Base-by-base conservation (phyloP, 2,329 filamentous ascomycete species). In the Fusarium heterosporum region DNA sequence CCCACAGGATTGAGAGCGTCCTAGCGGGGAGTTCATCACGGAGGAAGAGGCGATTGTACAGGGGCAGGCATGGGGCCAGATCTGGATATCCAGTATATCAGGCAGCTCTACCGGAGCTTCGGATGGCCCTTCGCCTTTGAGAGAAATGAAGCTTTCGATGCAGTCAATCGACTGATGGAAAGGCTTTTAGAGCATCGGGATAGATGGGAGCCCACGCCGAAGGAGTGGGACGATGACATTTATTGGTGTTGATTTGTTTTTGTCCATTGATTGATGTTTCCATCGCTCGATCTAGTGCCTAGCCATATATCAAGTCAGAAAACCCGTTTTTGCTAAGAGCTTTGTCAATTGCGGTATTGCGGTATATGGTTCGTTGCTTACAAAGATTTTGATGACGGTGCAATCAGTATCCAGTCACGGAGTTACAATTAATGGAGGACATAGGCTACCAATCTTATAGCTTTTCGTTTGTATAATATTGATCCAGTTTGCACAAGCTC, bases 31-130 rank as follows among this genome's bases (percentile, higher is more conserved):
- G 2, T 16, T 30, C 2, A 26, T 55, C 11, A 55, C 36, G 1
- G 55, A 58, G 16, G 36, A 59, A 19, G 16, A 43, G 6, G 9
- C 42, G 13, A 16, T 38, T 42, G 41, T 42, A 14, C 17, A 55
- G 16, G 6, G 30, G 8, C 22, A 29, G 8, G 1, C 6, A 5
- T 48, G 42, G 55, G 42, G 14, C 4, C 50, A 4, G 4, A 17
- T 3, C 14, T 51, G 14, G 51, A 30, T 11, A n/a, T 54, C 10
- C 25, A 54, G 13, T 54, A 54, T 10, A 25, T 17, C 25, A 30
- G 22, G 25, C 32, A 54, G 17, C 25, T 53, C 5, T 53, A 53
- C 8, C 13, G 11, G 10, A 17, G 30, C 8, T 47, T 29, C 6
- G 41, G 17, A 26, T 48, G 41, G 51, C 17, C 17, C 1, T 3